These are phyloP conservation scores for Cinchona pubescens DNA, from an alignment of 257 asterid genomes.

Conservation along the genomic window DNA sequence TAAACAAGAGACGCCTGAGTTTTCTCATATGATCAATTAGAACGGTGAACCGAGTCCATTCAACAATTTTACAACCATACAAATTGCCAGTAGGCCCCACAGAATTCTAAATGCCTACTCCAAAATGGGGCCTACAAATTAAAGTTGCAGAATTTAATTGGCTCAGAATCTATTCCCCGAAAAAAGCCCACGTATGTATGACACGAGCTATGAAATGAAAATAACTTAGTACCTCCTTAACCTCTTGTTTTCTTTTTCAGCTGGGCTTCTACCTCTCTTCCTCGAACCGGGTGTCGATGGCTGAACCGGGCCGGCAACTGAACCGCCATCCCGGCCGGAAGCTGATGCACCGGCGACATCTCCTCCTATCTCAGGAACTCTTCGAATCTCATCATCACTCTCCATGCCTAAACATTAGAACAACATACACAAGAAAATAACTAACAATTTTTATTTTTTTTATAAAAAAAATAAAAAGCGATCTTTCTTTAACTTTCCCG, in stretches of 20 bases:
- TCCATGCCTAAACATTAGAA: conserved; percentile 70
- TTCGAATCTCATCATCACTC: conserved; percentile 96
- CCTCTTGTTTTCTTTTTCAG: conserved; percentile 95
- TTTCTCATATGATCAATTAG: too few species aligned
- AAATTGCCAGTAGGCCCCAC: conserved; percentile 1
- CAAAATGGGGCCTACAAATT: neutral
- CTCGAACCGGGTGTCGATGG: conserved; percentile 55
- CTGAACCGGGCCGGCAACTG: conserved; percentile 51
- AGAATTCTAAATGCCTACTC: neutral
- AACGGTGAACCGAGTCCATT: too few species aligned
- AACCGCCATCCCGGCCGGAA: conserved; percentile 57
- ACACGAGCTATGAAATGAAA: neutral
- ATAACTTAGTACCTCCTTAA: conserved; percentile 90
- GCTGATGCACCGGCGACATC: conserved; percentile 53
- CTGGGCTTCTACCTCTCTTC: conserved; percentile 88
- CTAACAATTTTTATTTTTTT: too few species aligned
- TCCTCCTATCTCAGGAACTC: conserved; percentile 96
- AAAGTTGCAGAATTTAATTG: neutral
- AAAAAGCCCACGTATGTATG: neutral
- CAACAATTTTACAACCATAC: too few species aligned
- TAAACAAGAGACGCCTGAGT: too few species aligned
- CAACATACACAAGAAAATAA: neutral
- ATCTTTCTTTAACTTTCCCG: conserved; percentile 6
- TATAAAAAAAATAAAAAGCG: neutral
- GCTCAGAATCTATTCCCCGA: neutral